A percentile compares a stretch with the other conserved stretches of the same genome.
These are phyloP conservation scores for Umbelopsis vinacea DNA, from an alignment of 192 early-diverging fungal genomes.

Conservation along the genomic window DNA sequence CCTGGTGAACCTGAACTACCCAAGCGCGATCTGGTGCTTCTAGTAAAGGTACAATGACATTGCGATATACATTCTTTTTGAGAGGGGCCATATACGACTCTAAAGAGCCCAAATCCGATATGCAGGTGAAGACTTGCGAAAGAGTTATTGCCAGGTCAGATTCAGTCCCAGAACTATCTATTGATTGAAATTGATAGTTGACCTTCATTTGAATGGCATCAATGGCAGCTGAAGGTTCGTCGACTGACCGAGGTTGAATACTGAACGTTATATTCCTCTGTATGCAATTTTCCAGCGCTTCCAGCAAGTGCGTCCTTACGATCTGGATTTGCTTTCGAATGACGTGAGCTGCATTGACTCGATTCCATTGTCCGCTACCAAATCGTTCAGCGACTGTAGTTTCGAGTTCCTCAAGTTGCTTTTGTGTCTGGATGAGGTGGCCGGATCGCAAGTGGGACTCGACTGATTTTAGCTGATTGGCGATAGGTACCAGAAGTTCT, in stretches of 20 bases:
- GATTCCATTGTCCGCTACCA: neutral
- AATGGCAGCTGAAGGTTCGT: neutral
- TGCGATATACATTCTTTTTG: neutral
- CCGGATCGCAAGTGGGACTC: neutral
- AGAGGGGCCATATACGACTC: neutral
- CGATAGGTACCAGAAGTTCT: neutral
- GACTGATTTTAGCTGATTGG: neutral
- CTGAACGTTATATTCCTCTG: neutral
- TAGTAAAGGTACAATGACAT: neutral
- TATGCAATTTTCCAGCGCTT: neutral
- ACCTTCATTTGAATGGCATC: neutral
- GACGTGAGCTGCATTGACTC: slow-evolving; percentile 2
- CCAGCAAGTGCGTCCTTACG: neutral
- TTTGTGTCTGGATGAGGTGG: neutral
- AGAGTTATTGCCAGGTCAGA: neutral
- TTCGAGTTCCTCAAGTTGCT: neutral
- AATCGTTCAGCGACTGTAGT: neutral
- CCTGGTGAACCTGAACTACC: slow-evolving; percentile 3
- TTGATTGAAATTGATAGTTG: neutral
- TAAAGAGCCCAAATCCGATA: neutral
- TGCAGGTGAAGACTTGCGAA: slow-evolving; percentile 6
- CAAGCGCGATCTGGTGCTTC: neutral
- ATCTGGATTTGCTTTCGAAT: neutral
- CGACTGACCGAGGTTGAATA: neutral
- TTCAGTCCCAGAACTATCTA: neutral